phyloP scores from a whole-genome alignment of 2,329 filamentous ascomycete genomes.

The Aspergillus melleus region DNA sequence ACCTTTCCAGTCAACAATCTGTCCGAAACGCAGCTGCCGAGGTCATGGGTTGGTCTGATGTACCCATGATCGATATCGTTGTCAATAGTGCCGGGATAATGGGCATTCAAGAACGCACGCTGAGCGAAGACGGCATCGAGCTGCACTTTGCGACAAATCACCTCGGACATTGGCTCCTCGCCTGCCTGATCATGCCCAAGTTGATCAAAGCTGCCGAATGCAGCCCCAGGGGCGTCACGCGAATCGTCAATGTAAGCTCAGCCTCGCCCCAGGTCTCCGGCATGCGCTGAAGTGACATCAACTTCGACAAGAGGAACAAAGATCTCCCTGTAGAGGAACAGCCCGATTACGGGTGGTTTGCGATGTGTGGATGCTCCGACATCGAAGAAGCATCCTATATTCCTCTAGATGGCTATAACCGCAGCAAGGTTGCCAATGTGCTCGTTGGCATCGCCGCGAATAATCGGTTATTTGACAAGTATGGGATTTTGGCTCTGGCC shows the following conservation, averaged over 20 bases:
- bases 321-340: neutral
- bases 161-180: slow-evolving; percentile 34
- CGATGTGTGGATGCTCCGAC: neutral
- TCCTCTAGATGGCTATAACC: slow-evolving; percentile 1
- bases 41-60: slow-evolving; percentile 1
- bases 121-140: slow-evolving; percentile 34
- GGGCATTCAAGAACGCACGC: slow-evolving; percentile 6
- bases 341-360: neutral
- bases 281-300: neutral
- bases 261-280: neutral
- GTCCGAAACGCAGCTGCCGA: slow-evolving; percentile 6
- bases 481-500: neutral
- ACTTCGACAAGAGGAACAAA: slow-evolving; percentile 1
- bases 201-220: slow-evolving; percentile 23
- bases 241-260: neutral
- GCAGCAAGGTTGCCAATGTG: slow-evolving; percentile 1
- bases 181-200: slow-evolving; percentile 8
- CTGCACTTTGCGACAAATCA: slow-evolving; percentile 37
- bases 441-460: neutral
- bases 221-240: slow-evolving; percentile 1
- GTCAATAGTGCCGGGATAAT: slow-evolving; percentile 17
- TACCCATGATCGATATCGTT: slow-evolving; percentile 12
- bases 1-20: neutral
- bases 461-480: neutral
- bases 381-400: neutral